Percentiles rank a stretch among this genome's conserved stretches.
Evolutionary conservation across 306 rosid genomes (phyloP).

Genomic region (Acacia confusa): DNA sequence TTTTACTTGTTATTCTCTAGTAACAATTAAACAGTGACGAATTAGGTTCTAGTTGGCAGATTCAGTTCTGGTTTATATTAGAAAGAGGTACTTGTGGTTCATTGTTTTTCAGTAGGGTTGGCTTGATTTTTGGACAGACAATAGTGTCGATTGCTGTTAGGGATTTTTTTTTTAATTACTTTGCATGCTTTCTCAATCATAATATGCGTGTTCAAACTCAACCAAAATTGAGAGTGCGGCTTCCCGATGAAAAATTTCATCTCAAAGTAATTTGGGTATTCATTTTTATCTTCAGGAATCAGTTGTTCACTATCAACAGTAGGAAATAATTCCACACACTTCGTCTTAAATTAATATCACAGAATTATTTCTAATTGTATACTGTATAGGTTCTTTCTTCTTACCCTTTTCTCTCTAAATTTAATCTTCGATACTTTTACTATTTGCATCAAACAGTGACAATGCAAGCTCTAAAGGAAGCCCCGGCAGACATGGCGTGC

Average conservation of each 20-base stretch:
- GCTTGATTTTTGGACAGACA: conserved; percentile 14
- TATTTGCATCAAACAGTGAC: conserved; percentile 61
- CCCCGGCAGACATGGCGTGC: conserved; percentile 70
- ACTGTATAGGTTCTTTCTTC: not conserved
- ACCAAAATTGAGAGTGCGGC: not conserved
- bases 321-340: conserved; percentile 22
- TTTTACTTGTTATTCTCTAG: not conserved
- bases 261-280: not conserved
- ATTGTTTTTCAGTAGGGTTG: not conserved
- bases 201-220: not conserved
- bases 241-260: not conserved
- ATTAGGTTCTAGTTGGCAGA: not conserved
- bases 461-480: conserved; percentile 73
- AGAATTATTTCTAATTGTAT: not conserved
- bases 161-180: conserved; percentile 15
- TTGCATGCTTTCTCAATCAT: conserved; percentile 7
- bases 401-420: not conserved
- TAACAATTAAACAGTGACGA: not conserved
- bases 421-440: not conserved
- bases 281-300: not conserved
- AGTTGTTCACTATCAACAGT: not conserved
- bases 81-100: conserved; percentile 17
- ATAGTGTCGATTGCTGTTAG: not conserved
- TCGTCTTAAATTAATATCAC: not conserved
- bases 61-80: conserved; percentile 17